Evolutionary conservation across 257 asterid species (phyloP), one percentile per base, ranked within the genome.

Genomic region (Petunia axillaris): DNA sequence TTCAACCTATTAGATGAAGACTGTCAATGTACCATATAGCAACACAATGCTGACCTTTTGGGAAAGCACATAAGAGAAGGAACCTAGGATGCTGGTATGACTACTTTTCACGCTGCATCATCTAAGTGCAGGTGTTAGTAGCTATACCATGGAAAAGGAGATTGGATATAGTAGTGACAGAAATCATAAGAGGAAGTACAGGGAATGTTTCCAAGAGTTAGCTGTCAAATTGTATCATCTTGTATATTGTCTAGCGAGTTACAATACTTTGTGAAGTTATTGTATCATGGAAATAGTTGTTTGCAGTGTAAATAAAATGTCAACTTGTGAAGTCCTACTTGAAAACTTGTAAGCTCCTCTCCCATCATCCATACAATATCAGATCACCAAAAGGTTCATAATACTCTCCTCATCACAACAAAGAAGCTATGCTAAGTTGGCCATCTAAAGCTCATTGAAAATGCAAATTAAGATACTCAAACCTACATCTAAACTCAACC

Each of bases 281-380:
- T 71, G 44, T 71, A 48, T 35, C 77, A 48, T 25, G 77, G 62
- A 71, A 25, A 71, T 71, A 48, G 44, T 48, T 71, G 77, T 48
- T 71, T 48, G 35, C 35, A 71, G 3, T 11, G 59, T 48, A 71
- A 71, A 71, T 48, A 36, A 71, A 48, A 37, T 71, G 60, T 48
- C 60, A 71, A 44, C 43, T 44, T 70, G 77, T 48, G 60, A 48
- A 48, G 44, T 71, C 71, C 50, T 48, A 48, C 43, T 71, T 48
- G 44, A 71, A 71, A 48, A 35, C 44, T 71, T 35, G 59, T 13
- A 71, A 48, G 43, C 43, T 48, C 60, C 35, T 71, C 53, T 39
- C 44, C n/a, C 60, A 71, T 50, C 60, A 71, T 48, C n/a, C 44
- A 48, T 2, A 2, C 77, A 35, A 5, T 35, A 71, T 35, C 44